These are phyloP conservation scores for Scenedesmus sp. DNA, from an alignment of 163 green algal species.

Conservation along the genomic window DNA sequence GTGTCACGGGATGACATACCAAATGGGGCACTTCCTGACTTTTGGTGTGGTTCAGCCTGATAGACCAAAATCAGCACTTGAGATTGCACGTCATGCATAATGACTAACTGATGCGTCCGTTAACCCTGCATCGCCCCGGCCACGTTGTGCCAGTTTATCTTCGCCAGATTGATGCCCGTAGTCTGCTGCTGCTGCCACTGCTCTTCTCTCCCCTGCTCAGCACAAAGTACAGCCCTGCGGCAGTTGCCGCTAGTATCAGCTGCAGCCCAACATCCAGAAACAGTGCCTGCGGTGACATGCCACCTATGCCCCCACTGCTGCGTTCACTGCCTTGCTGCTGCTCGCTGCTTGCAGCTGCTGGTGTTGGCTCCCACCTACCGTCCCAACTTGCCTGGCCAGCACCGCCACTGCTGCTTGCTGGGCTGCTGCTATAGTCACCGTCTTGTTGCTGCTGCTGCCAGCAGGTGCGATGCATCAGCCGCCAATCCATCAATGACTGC, in stretches of 20 bases:
- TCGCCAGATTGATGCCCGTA: constrained; percentile 5
- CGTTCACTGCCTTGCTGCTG: neutral
- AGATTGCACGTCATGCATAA: too few relatives aligned
- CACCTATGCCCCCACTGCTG: neutral
- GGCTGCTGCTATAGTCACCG: neutral
- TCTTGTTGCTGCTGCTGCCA: neutral
- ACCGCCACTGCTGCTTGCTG: neutral
- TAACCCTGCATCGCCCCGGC: too few relatives aligned
- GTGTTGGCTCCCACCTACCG: neutral
- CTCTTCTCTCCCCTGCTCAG: constrained; percentile 13
- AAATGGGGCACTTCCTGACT: too few relatives aligned
- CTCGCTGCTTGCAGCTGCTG: neutral
- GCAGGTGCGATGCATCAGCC: neutral
- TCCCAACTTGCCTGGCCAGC: neutral
- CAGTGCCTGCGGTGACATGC: neutral
- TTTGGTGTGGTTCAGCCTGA: too few relatives aligned
- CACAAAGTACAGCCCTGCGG: constrained; percentile 49
- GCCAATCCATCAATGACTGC: neutral
- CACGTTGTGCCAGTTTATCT: neutral
- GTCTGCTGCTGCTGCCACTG: neutral
- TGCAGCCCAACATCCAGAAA: constrained; percentile 28
- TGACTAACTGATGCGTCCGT: too few relatives aligned
- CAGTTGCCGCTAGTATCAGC: constrained; percentile 33
- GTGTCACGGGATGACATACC: too few relatives aligned
- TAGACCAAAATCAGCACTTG: too few relatives aligned